Base-by-base conservation (phyloP, 768 basidiomycete genomes). In the Aureoboletus auriporus region DNA sequence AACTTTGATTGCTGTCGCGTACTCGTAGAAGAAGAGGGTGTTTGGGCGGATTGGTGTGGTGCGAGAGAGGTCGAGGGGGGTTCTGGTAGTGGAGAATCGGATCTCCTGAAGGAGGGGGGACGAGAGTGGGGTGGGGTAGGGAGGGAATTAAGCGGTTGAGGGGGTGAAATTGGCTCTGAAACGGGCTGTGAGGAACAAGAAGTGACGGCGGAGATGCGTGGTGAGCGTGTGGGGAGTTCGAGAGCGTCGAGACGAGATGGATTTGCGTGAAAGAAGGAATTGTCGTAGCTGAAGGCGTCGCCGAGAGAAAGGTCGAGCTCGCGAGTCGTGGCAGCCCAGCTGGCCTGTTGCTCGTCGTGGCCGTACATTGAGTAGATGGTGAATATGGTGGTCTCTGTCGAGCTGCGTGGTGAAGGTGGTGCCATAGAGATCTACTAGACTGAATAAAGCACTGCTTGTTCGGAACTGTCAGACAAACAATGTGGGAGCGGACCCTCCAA, bases 401-500 rank as follows among this genome's bases (percentile, higher is more conserved):
- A 83, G 47, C 71, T 72, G 49, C 82, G 77, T 16, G 33, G 8
- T 33, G 33, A 13, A 12, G 33, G 33, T 12, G 33, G 33, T 12
- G 14, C 11, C 14, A 14, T 12, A 33, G 14, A 11, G 14, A 33
- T 11, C 12, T 33, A 10, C 33, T 5, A 33, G n/a, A n/a, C n/a
- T n/a, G n/a, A 33, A 33, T 33, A 33, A 33, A 33, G 12, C 12
- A 31, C 9, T 31, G 33, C 33, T 33, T 33, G 33, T 33, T 33
- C 6, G 12, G 23, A 35, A 26, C 45, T 48, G 31, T 31, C 30
- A 26, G 27, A 51, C 39, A 20, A 97, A 51, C 39, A 20, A 97
- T 96, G 94, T 96, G 93, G 89, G 94, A 97, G 75, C 80, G 93
- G 46, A 95, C 93, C 6, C 78, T 97, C 8, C 90, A 95, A 62